A percentile compares a stretch with the other conserved stretches of the same genome.
Conservation (phyloP, 129 eudicot species). For the Saussurea involucrata region DNA sequence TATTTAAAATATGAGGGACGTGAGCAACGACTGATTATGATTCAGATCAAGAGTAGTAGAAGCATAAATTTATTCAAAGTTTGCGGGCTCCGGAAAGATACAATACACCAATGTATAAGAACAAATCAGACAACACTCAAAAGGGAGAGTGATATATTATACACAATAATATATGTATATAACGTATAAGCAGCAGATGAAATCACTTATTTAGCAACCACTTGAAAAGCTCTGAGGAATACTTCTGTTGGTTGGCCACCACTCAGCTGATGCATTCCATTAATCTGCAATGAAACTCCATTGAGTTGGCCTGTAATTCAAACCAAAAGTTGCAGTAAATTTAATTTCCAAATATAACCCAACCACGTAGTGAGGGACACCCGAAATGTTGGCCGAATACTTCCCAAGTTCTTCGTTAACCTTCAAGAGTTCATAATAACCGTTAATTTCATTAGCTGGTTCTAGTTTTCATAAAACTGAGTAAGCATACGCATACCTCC, state of each 20-base stretch:
- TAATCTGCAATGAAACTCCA: constrained; percentile 47
- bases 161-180: constrained; percentile 1
- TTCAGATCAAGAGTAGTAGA: constrained; percentile 3
- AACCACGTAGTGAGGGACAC: constrained; percentile 89
- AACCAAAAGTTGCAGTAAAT: constrained; percentile 5
- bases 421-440: constrained; percentile 28
- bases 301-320: constrained; percentile 3
- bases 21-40: not conserved
- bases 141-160: no score
- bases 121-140: constrained; percentile 11
- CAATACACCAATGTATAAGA: constrained; percentile 3
- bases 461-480: not conserved
- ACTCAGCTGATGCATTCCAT: constrained; percentile 63
- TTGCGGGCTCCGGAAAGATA: not conserved
- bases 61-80: constrained; percentile 1
- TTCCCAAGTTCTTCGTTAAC: constrained; percentile 70
- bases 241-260: constrained; percentile 93
- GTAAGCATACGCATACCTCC: constrained; percentile 48
- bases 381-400: constrained; percentile 51
- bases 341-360: constrained; percentile 15
- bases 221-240: constrained; percentile 68
- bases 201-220: constrained; percentile 37
- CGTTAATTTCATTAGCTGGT: constrained; percentile 5
- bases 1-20: no score
- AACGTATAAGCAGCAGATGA: not conserved